phyloP scores from a whole-genome alignment of 352 stramenopile species.

The Pythium oligandrum region DNA sequence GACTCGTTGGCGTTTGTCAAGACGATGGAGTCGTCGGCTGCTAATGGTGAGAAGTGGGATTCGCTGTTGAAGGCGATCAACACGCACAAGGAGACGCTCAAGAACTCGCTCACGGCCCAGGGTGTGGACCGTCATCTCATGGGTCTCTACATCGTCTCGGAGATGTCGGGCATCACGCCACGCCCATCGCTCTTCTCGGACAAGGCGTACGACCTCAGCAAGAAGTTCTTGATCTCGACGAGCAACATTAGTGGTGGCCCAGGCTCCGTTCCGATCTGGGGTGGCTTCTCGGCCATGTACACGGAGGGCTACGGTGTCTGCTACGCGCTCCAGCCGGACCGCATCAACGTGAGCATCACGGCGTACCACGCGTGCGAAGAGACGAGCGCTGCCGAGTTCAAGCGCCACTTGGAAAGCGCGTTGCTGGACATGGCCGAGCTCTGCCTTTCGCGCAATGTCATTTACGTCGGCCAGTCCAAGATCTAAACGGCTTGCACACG shows the following conservation, averaged over 20 bases:
- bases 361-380: conserved; percentile 79
- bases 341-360: conserved; percentile 95
- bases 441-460: conserved; percentile 85
- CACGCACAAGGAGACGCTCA: conserved; percentile 90
- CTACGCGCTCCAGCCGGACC: conserved; percentile 93
- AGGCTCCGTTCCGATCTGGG: conserved; percentile 94
- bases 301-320: conserved; percentile 94
- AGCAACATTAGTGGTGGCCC: conserved; percentile 93
- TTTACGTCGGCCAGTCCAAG: conserved; percentile 87
- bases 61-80: conserved; percentile 87
- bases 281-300: conserved; percentile 94
- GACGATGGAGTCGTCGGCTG: conserved; percentile 70
- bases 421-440: conserved; percentile 95
- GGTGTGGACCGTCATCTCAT: conserved; percentile 96
- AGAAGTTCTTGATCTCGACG: conserved; percentile 94
- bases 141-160: conserved; percentile 92
- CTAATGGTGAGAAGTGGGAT: conserved; percentile 62
- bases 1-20: conserved; percentile 91
- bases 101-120: conserved; percentile 75
- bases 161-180: conserved; percentile 87
- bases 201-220: conserved; percentile 89
- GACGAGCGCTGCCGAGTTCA: conserved; percentile 83
- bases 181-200: conserved; percentile 92
- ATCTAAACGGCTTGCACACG: conserved; percentile 41
- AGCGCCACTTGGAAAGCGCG: conserved; percentile 90